Percentiles rank a stretch among this genome's conserved stretches.
phyloP scores from a whole-genome alignment of 345 rosid species.

The Zanthoxylum bungeanum region DNA sequence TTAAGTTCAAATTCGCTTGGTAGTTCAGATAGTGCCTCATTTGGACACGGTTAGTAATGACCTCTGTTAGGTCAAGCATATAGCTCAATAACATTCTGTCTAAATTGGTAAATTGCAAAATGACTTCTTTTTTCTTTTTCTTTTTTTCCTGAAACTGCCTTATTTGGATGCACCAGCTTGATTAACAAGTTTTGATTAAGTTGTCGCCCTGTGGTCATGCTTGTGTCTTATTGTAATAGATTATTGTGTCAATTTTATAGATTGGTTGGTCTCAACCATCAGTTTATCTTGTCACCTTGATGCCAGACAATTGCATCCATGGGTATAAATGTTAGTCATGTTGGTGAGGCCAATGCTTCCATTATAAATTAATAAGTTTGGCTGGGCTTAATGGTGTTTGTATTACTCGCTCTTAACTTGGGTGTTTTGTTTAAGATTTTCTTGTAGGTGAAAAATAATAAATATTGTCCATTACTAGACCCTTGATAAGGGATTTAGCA shows the following conservation, averaged over 20 bases:
- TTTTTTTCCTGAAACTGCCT: neutral
- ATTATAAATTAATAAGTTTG: too few relatives aligned
- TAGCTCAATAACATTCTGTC: neutral
- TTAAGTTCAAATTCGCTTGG: neutral
- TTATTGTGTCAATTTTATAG: too few relatives aligned
- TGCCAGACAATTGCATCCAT: neutral
- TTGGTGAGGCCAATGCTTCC: too few relatives aligned
- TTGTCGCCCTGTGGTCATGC: too few relatives aligned
- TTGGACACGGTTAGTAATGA: neutral
- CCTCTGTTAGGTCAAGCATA: neutral
- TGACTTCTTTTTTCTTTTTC: too few relatives aligned
- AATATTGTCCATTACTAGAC: neutral
- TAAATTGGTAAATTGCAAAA: neutral
- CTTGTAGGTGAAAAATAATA: neutral
- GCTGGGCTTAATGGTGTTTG: neutral
- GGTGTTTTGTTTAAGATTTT: too few relatives aligned
- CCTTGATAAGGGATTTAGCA: neutral
- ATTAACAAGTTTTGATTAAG: neutral
- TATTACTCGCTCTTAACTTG: neutral
- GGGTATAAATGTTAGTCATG: too few relatives aligned
- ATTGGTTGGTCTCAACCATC: neutral
- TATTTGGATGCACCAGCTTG: neutral
- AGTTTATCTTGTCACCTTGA: too few relatives aligned
- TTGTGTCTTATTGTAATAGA: too few relatives aligned
- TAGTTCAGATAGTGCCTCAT: neutral